Conservation (phyloP, 352 stramenopile species). For the Blastocystis sp. region DNA sequence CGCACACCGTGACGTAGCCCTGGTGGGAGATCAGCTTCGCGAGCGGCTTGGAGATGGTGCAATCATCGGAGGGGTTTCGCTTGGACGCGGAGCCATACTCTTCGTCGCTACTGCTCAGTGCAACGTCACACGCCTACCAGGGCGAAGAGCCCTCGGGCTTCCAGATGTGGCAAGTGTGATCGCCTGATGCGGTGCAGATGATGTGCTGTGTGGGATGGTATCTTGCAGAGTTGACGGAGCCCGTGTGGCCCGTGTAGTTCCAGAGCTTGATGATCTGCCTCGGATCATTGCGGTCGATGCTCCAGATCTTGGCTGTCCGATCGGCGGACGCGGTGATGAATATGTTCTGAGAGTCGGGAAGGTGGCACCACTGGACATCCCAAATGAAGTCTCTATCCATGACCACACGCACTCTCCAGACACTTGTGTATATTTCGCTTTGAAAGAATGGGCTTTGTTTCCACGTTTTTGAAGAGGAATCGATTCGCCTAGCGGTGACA, state of each 20-base stretch:
- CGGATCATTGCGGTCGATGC: neutral
- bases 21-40: conserved; percentile 54
- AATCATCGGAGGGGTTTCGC: neutral
- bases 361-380: conserved; percentile 42
- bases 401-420: neutral
- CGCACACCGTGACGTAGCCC: conserved; percentile 13
- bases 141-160: neutral
- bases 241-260: conserved; percentile 32
- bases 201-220: conserved; percentile 43
- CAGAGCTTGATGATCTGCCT: neutral
- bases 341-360: neutral
- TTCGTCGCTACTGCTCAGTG: conserved; percentile 13
- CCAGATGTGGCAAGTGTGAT: conserved; percentile 62
- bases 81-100: neutral
- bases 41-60: conserved; percentile 25
- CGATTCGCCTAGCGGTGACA: conserved; percentile 46
- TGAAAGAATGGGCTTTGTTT: conserved; percentile 23
- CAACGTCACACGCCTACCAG: neutral
- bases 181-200: conserved; percentile 41
- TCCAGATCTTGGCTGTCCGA: conserved; percentile 45
- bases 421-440: conserved; percentile 51
- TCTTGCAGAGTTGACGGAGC: conserved; percentile 42
- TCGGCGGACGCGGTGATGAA: conserved; percentile 41
- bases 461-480: conserved; percentile 55
- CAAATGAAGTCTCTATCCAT: conserved; percentile 43